Base-by-base conservation (phyloP, 2,329 filamentous ascomycete species). In the Apiospora marii region DNA sequence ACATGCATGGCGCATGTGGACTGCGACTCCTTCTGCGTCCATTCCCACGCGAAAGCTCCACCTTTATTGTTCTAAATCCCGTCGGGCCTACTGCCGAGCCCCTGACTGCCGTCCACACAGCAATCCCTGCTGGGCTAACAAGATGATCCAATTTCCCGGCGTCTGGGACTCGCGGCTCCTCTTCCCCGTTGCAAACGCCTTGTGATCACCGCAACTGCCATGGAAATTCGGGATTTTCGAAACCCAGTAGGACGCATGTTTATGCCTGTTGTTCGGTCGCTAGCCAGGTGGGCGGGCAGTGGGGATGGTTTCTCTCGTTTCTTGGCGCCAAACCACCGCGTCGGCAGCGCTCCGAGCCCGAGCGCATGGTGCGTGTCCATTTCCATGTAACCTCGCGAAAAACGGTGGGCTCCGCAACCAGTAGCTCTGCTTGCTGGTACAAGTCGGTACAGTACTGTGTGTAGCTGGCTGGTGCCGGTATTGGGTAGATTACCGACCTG, bases 71-170 rank as follows among this genome's bases (percentile, higher is more conserved):
- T 41, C 14, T 64, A 34, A 30, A 30, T 61, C 34, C 53, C 53
- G 53, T 37, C 53, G 53, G 58, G 34, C 58, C 58, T 37, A 41
- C 58, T 64, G 58, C 58, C 58, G 58, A 64, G 30, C 58, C 30
- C n/a, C 49, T 51, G 49, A 64, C 19, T 34, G 10, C 27, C 27
- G 30, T 30, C 53, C 24, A 53, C 14, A 64, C 46, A 22, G 19
- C 46, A 12, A 64, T 7, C 58, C 58, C 58, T 64, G 58, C 34
- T 7, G 22, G 58, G 19, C 58, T 64, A 64, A 64, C 30, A 19
- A 64, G 58, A 64, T 64, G 58, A 64, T 64, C 58, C 58, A 64
- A 64, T 64, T 64, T 64, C 58, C 58, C 58, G 58, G 58, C 58
- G 19, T 41, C 58, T 64, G 34, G 58, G 22, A 41, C n/a, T 41